Percentiles rank a stretch among this genome's conserved stretches.
These are phyloP conservation scores for Arthrobotrys musiformis DNA, from an alignment of 2,329 filamentous ascomycete species.

Conservation along the genomic window DNA sequence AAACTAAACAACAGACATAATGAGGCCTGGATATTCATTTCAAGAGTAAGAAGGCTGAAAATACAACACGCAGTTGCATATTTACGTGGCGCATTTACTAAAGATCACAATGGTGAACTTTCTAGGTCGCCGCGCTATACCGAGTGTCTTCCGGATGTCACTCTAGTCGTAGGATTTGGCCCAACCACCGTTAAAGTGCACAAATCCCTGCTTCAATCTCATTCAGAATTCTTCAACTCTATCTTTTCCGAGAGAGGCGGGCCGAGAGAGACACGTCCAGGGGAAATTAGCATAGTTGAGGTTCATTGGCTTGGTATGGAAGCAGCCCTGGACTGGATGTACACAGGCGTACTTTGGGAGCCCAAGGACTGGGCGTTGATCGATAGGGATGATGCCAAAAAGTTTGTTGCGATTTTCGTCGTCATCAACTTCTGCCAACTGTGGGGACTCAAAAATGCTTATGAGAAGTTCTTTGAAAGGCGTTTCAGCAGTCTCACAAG, in stretches of 20 bases:
- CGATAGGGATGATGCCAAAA: neutral
- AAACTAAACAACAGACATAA: no score
- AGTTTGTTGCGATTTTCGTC: neutral
- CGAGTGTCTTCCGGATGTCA: no score
- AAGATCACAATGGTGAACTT: no score
- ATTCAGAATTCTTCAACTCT: neutral
- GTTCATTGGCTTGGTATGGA: neutral
- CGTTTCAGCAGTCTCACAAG: neutral
- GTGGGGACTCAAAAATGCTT: neutral
- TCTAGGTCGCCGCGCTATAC: no score
- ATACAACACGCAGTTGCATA: no score
- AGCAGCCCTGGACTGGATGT: neutral
- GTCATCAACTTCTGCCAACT: neutral
- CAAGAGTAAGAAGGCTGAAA: no score
- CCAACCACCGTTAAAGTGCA: no score
- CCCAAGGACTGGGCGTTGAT: neutral
- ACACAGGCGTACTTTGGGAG: neutral
- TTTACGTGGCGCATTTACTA: no score
- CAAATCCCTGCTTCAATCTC: no score
- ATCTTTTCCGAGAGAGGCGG: slow-evolving; percentile 1
- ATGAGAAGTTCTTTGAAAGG: neutral
- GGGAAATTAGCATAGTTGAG: neutral
- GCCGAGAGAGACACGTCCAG: neutral
- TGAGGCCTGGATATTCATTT: no score
- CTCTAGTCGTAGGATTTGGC: no score